Percentiles rank a stretch among this genome's conserved stretches.
phyloP scores from a whole-genome alignment of 768 basidiomycete genomes.

The Leccinum sublutescens region DNA sequence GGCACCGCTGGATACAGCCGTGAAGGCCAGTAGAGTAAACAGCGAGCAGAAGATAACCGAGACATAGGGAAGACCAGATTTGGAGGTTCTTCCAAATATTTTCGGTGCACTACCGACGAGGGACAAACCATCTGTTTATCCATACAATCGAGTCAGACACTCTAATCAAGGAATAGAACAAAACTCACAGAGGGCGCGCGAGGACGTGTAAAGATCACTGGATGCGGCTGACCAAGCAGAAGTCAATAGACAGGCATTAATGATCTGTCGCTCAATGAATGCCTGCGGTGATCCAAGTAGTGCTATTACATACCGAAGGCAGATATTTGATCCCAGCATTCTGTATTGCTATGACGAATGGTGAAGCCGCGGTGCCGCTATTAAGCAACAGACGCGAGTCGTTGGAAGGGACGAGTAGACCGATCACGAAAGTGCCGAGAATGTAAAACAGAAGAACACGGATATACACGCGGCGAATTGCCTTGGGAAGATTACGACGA shows the following conservation, averaged over 20 bases:
- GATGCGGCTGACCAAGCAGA: slow-evolving; percentile 93
- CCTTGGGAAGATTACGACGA: slow-evolving; percentile 58
- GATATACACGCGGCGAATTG: slow-evolving; percentile 60
- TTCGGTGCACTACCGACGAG: slow-evolving; percentile 77
- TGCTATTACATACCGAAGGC: slow-evolving; percentile 57
- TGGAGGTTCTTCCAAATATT: slow-evolving; percentile 68
- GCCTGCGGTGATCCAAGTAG: slow-evolving; percentile 7
- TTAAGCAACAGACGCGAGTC: slow-evolving; percentile 49
- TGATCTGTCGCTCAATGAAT: slow-evolving; percentile 45
- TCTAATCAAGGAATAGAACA: not conserved
- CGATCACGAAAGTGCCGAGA: slow-evolving; percentile 69
- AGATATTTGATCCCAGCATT: slow-evolving; percentile 83
- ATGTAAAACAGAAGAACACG: slow-evolving; percentile 84
- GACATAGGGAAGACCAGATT: slow-evolving; percentile 72
- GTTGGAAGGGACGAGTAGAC: slow-evolving; percentile 77
- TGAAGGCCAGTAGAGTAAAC: slow-evolving; percentile 76
- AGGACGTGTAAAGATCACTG: slow-evolving; percentile 87
- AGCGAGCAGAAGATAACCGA: slow-evolving; percentile 65
- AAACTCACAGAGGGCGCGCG: slow-evolving; percentile 75
- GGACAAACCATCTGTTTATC: slow-evolving; percentile 69
- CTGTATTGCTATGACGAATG: slow-evolving; percentile 89
- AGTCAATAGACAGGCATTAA: slow-evolving; percentile 80
- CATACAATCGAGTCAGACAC: not conserved
- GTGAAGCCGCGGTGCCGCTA: slow-evolving; percentile 65
- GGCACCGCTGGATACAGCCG: slow-evolving; percentile 67